Evolutionary conservation across 2,329 filamentous ascomycete species (phyloP).

Genomic region (Meredithiella fracta): DNA sequence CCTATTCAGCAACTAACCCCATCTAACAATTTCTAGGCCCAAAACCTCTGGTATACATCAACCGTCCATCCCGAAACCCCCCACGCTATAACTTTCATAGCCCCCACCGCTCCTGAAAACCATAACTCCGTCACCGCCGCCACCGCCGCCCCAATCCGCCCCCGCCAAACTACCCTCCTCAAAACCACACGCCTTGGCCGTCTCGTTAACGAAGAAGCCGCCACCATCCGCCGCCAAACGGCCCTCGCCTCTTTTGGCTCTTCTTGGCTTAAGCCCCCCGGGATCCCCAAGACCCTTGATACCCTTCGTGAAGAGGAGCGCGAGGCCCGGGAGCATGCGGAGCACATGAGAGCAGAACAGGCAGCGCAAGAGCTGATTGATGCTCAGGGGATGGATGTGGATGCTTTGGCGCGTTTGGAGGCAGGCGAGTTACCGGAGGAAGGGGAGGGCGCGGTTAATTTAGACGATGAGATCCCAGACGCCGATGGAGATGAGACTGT

Average conservation of each 20-base stretch:
- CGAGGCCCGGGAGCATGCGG: slow-evolving; percentile 73
- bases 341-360: slow-evolving; percentile 53
- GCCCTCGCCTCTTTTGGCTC: slow-evolving; percentile 79
- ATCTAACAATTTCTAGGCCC: slow-evolving; percentile 34
- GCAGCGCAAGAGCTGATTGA: slow-evolving; percentile 60
- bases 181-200: slow-evolving; percentile 49
- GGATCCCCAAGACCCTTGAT: slow-evolving; percentile 74
- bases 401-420: slow-evolving; percentile 27
- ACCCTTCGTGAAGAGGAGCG: slow-evolving; percentile 78
- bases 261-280: slow-evolving; percentile 79
- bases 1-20: background rate
- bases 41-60: slow-evolving; percentile 58
- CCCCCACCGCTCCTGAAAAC: slow-evolving; percentile 20
- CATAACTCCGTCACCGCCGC: slow-evolving; percentile 12
- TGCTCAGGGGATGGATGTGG: slow-evolving; percentile 27
- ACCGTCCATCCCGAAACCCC: slow-evolving; percentile 34
- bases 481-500: slow-evolving; percentile 38
- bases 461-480: slow-evolving; percentile 64
- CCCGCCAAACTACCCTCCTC: slow-evolving; percentile 28
- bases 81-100: slow-evolving; percentile 22
- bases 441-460: slow-evolving; percentile 34
- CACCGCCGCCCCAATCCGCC: slow-evolving; percentile 18
- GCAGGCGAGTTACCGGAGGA: slow-evolving; percentile 37
- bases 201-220: slow-evolving; percentile 60
- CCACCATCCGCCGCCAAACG: slow-evolving; percentile 57